A percentile compares a stretch with the other conserved stretches of the same genome.
phyloP scores from a whole-genome alignment of 129 eudicot species.

The Tagetes erecta region DNA sequence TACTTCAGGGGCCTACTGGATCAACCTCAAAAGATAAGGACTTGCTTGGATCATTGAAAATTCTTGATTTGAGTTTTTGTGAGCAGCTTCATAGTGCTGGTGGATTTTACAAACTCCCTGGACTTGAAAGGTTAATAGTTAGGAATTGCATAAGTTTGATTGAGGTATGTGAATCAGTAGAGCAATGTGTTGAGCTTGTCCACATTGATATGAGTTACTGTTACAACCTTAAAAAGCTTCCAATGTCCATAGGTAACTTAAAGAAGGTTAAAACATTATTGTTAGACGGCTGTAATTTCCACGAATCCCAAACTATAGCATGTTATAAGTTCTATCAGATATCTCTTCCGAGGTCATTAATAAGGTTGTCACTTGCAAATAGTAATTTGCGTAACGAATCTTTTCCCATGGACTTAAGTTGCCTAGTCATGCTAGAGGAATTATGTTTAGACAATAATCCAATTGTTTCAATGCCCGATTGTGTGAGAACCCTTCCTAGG shows the following conservation, averaged over 20 bases:
- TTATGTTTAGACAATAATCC: conserved; percentile 9
- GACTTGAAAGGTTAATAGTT: conserved; percentile 1
- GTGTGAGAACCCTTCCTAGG: conserved; percentile 16
- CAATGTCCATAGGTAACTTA: neutral
- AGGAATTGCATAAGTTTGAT: neutral
- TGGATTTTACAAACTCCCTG: neutral
- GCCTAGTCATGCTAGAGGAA: neutral
- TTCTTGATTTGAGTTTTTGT: conserved; percentile 15
- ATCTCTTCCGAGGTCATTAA: neutral
- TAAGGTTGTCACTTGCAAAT: neutral
- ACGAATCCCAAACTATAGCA: neutral
- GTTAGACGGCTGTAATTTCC: neutral
- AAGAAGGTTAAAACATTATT: conserved; percentile 6
- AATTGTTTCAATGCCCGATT: conserved; percentile 8
- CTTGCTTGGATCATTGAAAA: conserved; percentile 11
- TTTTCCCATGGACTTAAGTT: conserved; percentile 4
- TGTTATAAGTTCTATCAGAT: no score
- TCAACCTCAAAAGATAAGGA: neutral
- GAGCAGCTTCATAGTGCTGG: neutral
- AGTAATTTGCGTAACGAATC: conserved; percentile 9
- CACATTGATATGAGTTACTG: conserved; percentile 5
- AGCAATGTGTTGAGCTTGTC: conserved; percentile 1
- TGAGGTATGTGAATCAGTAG: neutral
- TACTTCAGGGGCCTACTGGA: neutral
- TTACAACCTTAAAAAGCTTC: neutral